These are phyloP conservation scores for Plectosphaerella plurivora DNA, from an alignment of 2,329 filamentous ascomycete species.

Conservation along the genomic window DNA sequence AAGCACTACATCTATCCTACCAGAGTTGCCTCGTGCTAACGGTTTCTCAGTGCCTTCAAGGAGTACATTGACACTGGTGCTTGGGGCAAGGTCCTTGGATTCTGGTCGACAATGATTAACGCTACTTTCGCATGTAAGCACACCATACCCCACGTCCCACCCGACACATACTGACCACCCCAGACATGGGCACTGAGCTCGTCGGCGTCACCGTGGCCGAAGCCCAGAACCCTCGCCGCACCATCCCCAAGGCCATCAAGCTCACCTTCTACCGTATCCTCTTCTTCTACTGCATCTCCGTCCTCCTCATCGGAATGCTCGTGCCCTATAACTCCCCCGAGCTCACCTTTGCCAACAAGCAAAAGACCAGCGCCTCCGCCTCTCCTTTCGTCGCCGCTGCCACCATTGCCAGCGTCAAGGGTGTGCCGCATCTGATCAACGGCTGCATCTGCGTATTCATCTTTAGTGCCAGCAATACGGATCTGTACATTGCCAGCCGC, in stretches of 20 bases:
- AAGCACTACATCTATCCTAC: not conserved
- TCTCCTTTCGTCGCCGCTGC: conserved; percentile 75
- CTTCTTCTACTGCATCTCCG: conserved; percentile 71
- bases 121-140: conserved; percentile 76
- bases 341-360: conserved; percentile 52
- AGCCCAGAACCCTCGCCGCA: conserved; percentile 71
- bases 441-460: conserved; percentile 70
- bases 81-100: conserved; percentile 51
- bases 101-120: conserved; percentile 69
- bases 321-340: conserved; percentile 63
- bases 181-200: conserved; percentile 68
- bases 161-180: conserved; percentile 74
- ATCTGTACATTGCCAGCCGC: conserved; percentile 70
- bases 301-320: conserved; percentile 70
- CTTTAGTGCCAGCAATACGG: conserved; percentile 71
- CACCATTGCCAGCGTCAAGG: conserved; percentile 54
- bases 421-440: conserved; percentile 66
- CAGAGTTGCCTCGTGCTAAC: conserved; percentile 2
- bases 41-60: conserved; percentile 38
- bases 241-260: conserved; percentile 71
- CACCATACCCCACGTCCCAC: conserved; percentile 74
- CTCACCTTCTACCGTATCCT: conserved; percentile 78
- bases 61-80: conserved; percentile 34
- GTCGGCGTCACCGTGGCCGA: conserved; percentile 75
- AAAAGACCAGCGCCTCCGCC: conserved; percentile 50